A percentile compares a stretch with the other conserved stretches of the same genome.
These are phyloP conservation scores for Mycena chlorophos DNA, from an alignment of 768 basidiomycete species.

Conservation along the genomic window DNA sequence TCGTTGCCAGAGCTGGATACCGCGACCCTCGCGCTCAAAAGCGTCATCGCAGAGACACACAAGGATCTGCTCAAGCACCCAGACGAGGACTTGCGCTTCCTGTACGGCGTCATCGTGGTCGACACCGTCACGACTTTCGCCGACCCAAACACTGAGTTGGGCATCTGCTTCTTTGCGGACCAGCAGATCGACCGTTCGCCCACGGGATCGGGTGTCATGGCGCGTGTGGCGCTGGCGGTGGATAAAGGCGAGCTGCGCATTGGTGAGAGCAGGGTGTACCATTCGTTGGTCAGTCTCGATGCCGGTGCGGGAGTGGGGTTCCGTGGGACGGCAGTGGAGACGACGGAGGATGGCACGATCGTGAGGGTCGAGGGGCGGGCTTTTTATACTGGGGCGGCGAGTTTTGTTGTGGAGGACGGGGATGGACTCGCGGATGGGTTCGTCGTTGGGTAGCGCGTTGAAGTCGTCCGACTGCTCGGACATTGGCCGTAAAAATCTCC, in stretches of 20 bases:
- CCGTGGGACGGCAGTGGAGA: constrained; percentile 26
- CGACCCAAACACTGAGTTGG: constrained; percentile 20
- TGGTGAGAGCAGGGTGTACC: constrained; percentile 32
- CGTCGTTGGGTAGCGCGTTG: neutral
- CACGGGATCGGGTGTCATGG: constrained; percentile 40
- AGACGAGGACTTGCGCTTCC: constrained; percentile 35
- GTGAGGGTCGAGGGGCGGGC: constrained; percentile 34
- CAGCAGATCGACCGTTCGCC: constrained; percentile 43
- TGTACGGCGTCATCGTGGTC: constrained; percentile 40
- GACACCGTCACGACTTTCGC: constrained; percentile 26
- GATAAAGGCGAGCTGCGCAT: constrained; percentile 28
- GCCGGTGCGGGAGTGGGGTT: constrained; percentile 25
- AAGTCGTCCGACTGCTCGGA: no score
- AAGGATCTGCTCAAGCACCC: constrained; percentile 32
- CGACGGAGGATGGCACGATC: constrained; percentile 18
- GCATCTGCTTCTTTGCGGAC: constrained; percentile 40
- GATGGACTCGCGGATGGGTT: constrained; percentile 18
- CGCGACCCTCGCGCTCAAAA: constrained; percentile 33
- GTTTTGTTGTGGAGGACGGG: constrained; percentile 20
- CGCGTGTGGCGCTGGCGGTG: constrained; percentile 38
- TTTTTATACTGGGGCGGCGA: constrained; percentile 32
- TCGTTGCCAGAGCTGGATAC: constrained; percentile 28
- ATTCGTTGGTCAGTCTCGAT: constrained; percentile 39
- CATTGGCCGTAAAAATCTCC: no score
- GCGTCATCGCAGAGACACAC: constrained; percentile 17